Conservation (phyloP, 2,329 filamentous ascomycete species). For the Fusarium sp. region DNA sequence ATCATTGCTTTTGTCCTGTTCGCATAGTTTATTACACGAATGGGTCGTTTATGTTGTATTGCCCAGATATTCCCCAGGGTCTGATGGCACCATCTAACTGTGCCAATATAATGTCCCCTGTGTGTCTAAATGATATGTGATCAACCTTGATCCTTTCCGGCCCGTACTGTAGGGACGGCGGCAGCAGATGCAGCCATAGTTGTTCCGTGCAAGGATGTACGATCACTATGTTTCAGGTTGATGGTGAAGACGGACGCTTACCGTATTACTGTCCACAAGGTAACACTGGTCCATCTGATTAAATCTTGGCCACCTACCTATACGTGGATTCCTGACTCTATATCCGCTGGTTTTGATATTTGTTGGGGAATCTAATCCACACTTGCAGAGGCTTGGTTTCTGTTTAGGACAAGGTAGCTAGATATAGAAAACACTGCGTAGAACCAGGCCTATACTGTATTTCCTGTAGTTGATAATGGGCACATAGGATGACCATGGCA, state of each 20-base stretch:
- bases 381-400: neutral
- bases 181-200: constrained; percentile 13
- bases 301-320: neutral
- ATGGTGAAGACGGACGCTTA: constrained; percentile 29
- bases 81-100: constrained; percentile 5
- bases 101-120: neutral
- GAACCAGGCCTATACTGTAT: neutral
- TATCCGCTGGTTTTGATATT: neutral
- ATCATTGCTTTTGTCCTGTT: neutral
- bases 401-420: neutral
- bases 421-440: neutral
- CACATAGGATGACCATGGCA: neutral
- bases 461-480: neutral
- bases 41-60: constrained; percentile 18
- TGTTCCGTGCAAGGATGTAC: constrained; percentile 24
- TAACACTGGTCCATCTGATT: neutral
- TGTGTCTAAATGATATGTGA: constrained; percentile 1
- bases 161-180: constrained; percentile 1
- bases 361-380: neutral
- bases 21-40: neutral
- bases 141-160: constrained; percentile 3
- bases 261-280: neutral
- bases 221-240: constrained; percentile 40
- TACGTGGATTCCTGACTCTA: neutral
- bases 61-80: constrained; percentile 25